Evolutionary conservation across 768 basidiomycete species (phyloP).

Genomic region (Lactarius sanguifluus): DNA sequence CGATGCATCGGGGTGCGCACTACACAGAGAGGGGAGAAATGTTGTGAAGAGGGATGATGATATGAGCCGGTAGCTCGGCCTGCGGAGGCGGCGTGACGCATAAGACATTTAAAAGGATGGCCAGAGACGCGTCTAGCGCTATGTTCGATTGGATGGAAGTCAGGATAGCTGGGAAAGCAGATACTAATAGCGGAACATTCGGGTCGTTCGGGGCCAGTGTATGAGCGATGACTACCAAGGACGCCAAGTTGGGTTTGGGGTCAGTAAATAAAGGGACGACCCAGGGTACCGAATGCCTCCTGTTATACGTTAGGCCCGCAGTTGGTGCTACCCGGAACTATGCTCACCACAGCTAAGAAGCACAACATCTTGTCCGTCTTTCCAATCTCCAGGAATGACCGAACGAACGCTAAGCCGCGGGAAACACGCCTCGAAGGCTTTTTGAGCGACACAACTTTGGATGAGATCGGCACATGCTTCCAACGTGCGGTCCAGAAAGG

Average conservation of each 20-base stretch:
- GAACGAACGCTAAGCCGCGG: slow-evolving; percentile 21
- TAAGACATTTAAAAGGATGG: slow-evolving; percentile 47
- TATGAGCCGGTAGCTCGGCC: slow-evolving; percentile 42
- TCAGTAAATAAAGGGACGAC: slow-evolving; percentile 24
- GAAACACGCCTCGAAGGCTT: slow-evolving; percentile 24
- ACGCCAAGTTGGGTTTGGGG: slow-evolving; percentile 19
- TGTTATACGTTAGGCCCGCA: not conserved
- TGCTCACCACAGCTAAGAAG: slow-evolving; percentile 25
- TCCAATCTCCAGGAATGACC: slow-evolving; percentile 27
- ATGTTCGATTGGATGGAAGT: slow-evolving; percentile 53
- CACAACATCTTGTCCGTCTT: slow-evolving; percentile 26
- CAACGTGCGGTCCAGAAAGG: slow-evolving; percentile 26
- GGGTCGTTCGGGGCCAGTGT: not conserved
- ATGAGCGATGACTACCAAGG: slow-evolving; percentile 27
- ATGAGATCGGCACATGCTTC: slow-evolving; percentile 26
- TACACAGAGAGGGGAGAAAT: slow-evolving; percentile 55
- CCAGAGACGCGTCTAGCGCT: slow-evolving; percentile 60
- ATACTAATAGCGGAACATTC: slow-evolving; percentile 24
- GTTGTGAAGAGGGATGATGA: slow-evolving; percentile 52
- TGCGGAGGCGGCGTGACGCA: slow-evolving; percentile 25
- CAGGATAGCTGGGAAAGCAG: slow-evolving; percentile 46
- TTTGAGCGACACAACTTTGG: slow-evolving; percentile 23
- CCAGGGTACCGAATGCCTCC: slow-evolving; percentile 21
- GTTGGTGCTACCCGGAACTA: slow-evolving; percentile 5
- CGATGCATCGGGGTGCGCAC: slow-evolving; percentile 58